phyloP scores from a whole-genome alignment of 495 filamentous ascomycete species.

The Penicillium malachiteum region DNA sequence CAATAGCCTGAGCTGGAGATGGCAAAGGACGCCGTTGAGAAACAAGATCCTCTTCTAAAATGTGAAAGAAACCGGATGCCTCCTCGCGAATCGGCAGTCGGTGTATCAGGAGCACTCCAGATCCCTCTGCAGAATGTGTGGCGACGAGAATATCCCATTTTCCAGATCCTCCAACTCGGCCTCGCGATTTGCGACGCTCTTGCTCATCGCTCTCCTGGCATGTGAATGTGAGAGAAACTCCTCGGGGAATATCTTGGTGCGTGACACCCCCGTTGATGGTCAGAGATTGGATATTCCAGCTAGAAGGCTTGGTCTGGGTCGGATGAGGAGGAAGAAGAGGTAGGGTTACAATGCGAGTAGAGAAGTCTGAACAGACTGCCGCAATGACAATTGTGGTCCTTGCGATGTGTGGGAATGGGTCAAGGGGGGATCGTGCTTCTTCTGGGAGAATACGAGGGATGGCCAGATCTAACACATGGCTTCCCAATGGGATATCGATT shows the following conservation, averaged over 20 bases:
- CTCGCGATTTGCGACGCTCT: slow-evolving; percentile 29
- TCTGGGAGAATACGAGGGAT: slow-evolving; percentile 55
- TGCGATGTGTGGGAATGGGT: slow-evolving; percentile 59
- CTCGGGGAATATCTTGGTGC: slow-evolving; percentile 60
- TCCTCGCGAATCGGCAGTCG: slow-evolving; percentile 45
- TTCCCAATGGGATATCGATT: slow-evolving; percentile 66
- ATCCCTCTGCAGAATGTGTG: slow-evolving; percentile 65
- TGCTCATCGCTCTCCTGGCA: slow-evolving; percentile 37
- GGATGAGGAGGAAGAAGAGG: slow-evolving; percentile 74
- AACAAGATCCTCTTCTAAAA: slow-evolving; percentile 46
- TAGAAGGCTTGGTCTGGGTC: slow-evolving; percentile 31
- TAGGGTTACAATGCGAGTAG: slow-evolving; percentile 66
- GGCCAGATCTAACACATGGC: slow-evolving; percentile 58
- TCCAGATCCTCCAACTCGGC: slow-evolving; percentile 19
- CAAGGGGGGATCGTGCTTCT: slow-evolving; percentile 43
- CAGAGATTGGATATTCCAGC: slow-evolving; percentile 62
- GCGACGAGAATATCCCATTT: slow-evolving; percentile 59
- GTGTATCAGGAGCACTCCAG: slow-evolving; percentile 59
- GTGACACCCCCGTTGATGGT: slow-evolving; percentile 49
- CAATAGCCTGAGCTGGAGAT: slow-evolving; percentile 61
- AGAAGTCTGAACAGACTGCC: slow-evolving; percentile 67
- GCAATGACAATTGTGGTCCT: slow-evolving; percentile 67
- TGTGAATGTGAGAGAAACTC: slow-evolving; percentile 67
- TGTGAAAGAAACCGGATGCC: slow-evolving; percentile 26
- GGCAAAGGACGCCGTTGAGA: slow-evolving; percentile 65